These are phyloP conservation scores for Geoglossum glabrum DNA, from an alignment of 495 filamentous ascomycete genomes.

Conservation along the genomic window DNA sequence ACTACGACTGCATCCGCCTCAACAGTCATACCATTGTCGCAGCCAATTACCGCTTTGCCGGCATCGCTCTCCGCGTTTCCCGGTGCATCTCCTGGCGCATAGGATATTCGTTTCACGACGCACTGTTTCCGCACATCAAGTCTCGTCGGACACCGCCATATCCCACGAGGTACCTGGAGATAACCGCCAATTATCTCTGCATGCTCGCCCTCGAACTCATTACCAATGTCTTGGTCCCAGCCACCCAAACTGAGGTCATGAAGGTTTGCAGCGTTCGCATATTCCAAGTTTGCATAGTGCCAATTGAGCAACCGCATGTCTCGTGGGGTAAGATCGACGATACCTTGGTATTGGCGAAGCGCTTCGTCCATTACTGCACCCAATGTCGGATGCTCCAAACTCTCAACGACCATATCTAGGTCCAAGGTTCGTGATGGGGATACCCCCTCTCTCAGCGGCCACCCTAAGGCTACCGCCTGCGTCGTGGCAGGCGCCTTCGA, in stretches of 20 bases:
- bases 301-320: conserved; percentile 88
- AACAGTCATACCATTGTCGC: conserved; percentile 56
- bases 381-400: conserved; percentile 45
- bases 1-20: conserved; percentile 73
- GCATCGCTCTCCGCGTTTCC: conserved; percentile 11
- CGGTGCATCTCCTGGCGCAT: conserved; percentile 26
- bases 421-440: conserved; percentile 47
- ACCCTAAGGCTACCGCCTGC: conserved; percentile 61
- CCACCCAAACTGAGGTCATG: conserved; percentile 70
- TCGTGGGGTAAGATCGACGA: conserved; percentile 64
- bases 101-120: conserved; percentile 47
- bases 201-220: conserved; percentile 91
- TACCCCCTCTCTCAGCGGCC: conserved; percentile 47
- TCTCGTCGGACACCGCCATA: conserved; percentile 52
- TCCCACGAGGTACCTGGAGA: conserved; percentile 65
- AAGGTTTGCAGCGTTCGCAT: conserved; percentile 82
- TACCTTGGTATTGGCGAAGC: conserved; percentile 62
- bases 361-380: conserved; percentile 81
- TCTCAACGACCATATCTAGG: conserved; percentile 42
- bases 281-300: conserved; percentile 96
- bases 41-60: conserved; percentile 39
- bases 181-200: conserved; percentile 86
- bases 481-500: conserved; percentile 23
- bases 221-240: conserved; percentile 93
- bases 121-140: conserved; percentile 62